phyloP scores from a whole-genome alignment of 257 asterid genomes.

The Scutellaria minor region DNA sequence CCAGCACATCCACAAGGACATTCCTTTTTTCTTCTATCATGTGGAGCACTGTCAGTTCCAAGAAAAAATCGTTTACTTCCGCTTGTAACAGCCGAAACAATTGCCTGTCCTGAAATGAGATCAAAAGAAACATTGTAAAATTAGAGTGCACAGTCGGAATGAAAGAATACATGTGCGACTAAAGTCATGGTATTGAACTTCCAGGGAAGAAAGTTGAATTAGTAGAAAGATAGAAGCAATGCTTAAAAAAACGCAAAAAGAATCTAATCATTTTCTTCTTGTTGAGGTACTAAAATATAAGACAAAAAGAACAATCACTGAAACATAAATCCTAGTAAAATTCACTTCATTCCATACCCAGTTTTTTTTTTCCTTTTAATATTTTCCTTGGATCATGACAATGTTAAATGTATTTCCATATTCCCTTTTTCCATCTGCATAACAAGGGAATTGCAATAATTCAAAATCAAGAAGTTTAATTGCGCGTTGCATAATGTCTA shows the following conservation, averaged over 20 bases:
- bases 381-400: neutral
- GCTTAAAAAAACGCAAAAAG: too few relatives aligned
- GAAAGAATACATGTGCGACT: neutral
- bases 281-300: neutral
- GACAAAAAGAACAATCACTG: neutral
- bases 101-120: constrained; percentile 71
- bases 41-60: constrained; percentile 99
- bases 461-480: neutral
- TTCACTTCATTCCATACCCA: neutral
- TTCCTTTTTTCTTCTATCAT: constrained; percentile 76
- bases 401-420: neutral
- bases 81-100: constrained; percentile 85
- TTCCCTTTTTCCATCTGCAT: neutral
- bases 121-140: constrained; percentile 15
- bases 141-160: neutral
- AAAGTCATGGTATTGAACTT: neutral
- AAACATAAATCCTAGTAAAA: neutral
- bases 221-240: neutral
- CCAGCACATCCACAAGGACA: constrained; percentile 93
- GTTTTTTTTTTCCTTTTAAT: too few relatives aligned
- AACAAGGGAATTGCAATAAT: too few relatives aligned
- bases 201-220: neutral
- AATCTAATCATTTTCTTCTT: neutral
- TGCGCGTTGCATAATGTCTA: neutral
- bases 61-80: constrained; percentile 81